Percentiles rank a stretch among this genome's conserved stretches.
phyloP scores from a whole-genome alignment of 176 grass and related monocot species.

The Oryza glaberrima region DNA sequence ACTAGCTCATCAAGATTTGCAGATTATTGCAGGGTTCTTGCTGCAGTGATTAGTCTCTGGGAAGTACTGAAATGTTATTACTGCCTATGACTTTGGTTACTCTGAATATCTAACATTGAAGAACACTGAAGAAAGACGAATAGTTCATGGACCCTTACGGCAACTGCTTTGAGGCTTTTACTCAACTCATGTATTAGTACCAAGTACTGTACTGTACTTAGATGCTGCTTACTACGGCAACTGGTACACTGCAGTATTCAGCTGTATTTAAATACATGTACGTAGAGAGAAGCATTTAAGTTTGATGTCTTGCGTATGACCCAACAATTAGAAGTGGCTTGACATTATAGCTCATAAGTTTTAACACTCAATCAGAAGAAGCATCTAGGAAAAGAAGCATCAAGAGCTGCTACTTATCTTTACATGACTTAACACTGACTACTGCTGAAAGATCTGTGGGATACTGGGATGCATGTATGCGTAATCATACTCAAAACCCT shows the following conservation, averaged over 20 bases:
- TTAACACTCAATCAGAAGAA: conserved; percentile 21
- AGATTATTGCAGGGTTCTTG: conserved; percentile 24
- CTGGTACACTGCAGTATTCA: conserved; percentile 29
- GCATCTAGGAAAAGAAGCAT: conserved; percentile 38
- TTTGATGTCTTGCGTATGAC: conserved; percentile 18
- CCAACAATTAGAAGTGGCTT: background rate
- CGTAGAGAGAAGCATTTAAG: conserved; percentile 28
- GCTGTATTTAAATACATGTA: conserved; percentile 24
- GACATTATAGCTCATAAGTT: background rate
- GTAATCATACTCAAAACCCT: conserved; percentile 38
- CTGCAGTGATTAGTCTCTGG: conserved; percentile 7
- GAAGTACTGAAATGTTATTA: conserved; percentile 36
- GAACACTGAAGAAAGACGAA: conserved; percentile 22
- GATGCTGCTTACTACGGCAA: conserved; percentile 37
- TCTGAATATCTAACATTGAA: conserved; percentile 3
- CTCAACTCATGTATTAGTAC: conserved; percentile 11
- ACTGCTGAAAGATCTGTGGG: conserved; percentile 33
- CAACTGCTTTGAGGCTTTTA: background rate
- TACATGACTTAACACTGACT: conserved; percentile 59
- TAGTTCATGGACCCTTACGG: conserved; percentile 14
- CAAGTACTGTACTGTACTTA: conserved; percentile 31
- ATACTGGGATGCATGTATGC: background rate
- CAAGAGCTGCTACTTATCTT: background rate
- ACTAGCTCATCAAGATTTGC: conserved; percentile 41
- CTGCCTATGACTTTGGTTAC: background rate